phyloP scores from a whole-genome alignment of 345 rosid genomes.

The Bruguiera sexangula region DNA sequence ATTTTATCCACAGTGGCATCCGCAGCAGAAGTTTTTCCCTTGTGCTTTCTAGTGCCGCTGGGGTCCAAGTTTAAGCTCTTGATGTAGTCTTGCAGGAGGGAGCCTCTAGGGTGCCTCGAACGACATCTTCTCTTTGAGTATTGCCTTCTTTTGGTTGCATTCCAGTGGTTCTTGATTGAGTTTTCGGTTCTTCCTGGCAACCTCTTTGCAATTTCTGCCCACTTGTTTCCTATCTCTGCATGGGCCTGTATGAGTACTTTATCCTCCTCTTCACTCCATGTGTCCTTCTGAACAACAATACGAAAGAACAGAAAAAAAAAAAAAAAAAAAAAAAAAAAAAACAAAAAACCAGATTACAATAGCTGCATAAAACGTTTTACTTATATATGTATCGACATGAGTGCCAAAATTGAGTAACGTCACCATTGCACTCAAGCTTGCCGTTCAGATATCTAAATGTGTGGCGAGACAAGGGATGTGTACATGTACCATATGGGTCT shows the following conservation, averaged over 20 bases:
- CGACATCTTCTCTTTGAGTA: slow-evolving; percentile 78
- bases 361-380: too few species aligned
- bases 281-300: slow-evolving; percentile 53
- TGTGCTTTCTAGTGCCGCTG: background rate
- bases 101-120: slow-evolving; percentile 63
- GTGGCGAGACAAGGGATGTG: too few species aligned
- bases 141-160: slow-evolving; percentile 91
- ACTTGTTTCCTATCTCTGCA: slow-evolving; percentile 84
- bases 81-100: slow-evolving; percentile 89
- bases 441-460: too few species aligned
- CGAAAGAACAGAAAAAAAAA: background rate
- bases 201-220: slow-evolving; percentile 96
- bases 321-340: background rate
- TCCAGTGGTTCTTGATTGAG: slow-evolving; percentile 99
- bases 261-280: slow-evolving; percentile 94
- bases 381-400: too few species aligned
- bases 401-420: too few species aligned
- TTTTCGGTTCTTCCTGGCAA: slow-evolving; percentile 96
- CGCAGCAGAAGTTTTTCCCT: slow-evolving; percentile 22
- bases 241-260: slow-evolving; percentile 69
- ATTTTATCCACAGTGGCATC: background rate
- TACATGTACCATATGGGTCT: too few species aligned
- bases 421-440: too few species aligned
- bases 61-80: slow-evolving; percentile 64
- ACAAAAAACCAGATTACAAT: background rate